A percentile compares a stretch with the other conserved stretches of the same genome.
Evolutionary conservation across 2,329 filamentous ascomycete genomes (phyloP).

Genomic region (Venturia carpophila): DNA sequence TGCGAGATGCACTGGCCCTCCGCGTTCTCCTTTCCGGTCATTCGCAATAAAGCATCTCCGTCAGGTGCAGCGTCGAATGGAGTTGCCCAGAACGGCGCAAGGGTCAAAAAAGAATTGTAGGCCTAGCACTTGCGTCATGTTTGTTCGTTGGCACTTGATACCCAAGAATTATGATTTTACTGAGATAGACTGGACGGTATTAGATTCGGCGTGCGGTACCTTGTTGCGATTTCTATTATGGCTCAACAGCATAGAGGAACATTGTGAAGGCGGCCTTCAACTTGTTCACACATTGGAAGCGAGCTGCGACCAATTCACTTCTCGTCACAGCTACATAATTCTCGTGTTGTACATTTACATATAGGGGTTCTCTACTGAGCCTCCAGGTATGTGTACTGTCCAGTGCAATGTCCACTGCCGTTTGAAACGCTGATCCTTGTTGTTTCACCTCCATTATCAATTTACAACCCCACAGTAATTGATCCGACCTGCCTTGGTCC

Average conservation of each 20-base stretch:
- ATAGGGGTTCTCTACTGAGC: background rate
- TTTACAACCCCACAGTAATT: background rate
- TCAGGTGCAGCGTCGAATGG: background rate
- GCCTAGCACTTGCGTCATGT: background rate
- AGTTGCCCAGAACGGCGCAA: background rate
- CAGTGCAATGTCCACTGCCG: background rate
- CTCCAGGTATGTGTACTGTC: background rate
- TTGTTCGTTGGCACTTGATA: conserved; percentile 6
- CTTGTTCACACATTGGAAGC: background rate
- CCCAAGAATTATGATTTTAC: background rate
- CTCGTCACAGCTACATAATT: background rate
- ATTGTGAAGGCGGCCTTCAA: too few relatives aligned
- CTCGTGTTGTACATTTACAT: background rate
- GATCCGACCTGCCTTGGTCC: background rate
- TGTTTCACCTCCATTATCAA: background rate
- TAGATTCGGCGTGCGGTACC: background rate
- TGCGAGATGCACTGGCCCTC: conserved; percentile 64
- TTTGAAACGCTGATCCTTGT: background rate
- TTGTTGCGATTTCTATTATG: background rate
- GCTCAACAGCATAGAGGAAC: too few relatives aligned
- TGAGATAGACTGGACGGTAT: background rate
- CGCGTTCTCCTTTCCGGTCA: conserved; percentile 44
- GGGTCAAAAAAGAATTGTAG: conserved; percentile 8
- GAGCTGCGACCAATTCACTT: background rate
- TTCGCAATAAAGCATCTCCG: background rate